phyloP scores from a whole-genome alignment of 2,329 filamentous ascomycete genomes.

The Talaromyces sp. region DNA sequence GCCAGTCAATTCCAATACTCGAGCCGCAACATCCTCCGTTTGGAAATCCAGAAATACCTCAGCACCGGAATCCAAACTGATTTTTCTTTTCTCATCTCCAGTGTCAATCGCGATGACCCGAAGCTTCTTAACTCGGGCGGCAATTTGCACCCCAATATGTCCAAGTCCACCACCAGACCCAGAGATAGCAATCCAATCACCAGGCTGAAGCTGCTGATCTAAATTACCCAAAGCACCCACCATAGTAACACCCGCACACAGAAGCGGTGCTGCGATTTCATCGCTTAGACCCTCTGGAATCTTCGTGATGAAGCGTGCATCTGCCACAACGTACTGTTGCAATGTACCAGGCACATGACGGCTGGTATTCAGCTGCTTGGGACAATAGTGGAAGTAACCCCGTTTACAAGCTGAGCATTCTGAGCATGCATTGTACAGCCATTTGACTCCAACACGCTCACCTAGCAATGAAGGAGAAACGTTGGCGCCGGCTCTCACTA shows the following conservation, averaged over 20 bases:
- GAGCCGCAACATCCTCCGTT: constrained; percentile 22
- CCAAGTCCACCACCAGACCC: constrained; percentile 57
- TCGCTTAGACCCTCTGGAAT: constrained; percentile 20
- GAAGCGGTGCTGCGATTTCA: constrained; percentile 22
- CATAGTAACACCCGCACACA: constrained; percentile 27
- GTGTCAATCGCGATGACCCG: constrained; percentile 54
- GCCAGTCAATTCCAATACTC: constrained; percentile 21
- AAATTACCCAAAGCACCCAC: constrained; percentile 21
- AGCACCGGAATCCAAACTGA: constrained; percentile 24
- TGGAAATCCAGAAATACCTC: constrained; percentile 25
- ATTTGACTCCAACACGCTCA: constrained; percentile 27
- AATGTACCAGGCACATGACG: constrained; percentile 29
- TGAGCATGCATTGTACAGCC: constrained; percentile 28
- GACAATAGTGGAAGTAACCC: constrained; percentile 22
- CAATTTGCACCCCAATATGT: constrained; percentile 58
- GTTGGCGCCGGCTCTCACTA: constrained; percentile 17
- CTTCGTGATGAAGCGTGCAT: constrained; percentile 23
- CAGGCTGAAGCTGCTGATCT: constrained; percentile 20
- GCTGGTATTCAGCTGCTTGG: constrained; percentile 26
- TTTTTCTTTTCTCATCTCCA: constrained; percentile 19
- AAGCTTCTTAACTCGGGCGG: constrained; percentile 56
- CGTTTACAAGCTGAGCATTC: constrained; percentile 25
- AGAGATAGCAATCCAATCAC: constrained; percentile 49
- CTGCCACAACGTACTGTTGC: constrained; percentile 29
- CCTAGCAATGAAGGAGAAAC: constrained; percentile 16